Conservation (phyloP, 2,329 filamentous ascomycete genomes). For the Neofusicoccum laricinum region DNA sequence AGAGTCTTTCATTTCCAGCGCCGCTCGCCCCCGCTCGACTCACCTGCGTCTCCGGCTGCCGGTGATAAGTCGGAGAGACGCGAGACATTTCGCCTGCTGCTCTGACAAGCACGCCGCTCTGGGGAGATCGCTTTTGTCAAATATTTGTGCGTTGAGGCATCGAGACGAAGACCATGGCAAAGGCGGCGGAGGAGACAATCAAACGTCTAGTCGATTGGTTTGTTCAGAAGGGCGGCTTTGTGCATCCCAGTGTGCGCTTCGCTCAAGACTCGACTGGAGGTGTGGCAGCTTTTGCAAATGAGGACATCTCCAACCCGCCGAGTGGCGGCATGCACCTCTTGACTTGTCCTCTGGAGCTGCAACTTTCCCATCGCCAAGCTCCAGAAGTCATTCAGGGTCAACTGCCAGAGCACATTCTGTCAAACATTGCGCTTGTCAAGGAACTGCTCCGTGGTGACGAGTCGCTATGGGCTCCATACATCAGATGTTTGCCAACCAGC, state of each 20-base stretch:
- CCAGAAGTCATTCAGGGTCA: slow-evolving; percentile 17
- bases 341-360: slow-evolving; percentile 2
- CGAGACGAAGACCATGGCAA: background rate
- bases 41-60: background rate
- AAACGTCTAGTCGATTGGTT: slow-evolving; percentile 30
- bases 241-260: slow-evolving; percentile 31
- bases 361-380: slow-evolving; percentile 11
- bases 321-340: slow-evolving; percentile 19
- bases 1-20: background rate
- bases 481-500: slow-evolving; percentile 31
- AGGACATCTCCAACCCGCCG: slow-evolving; percentile 18
- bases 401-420: slow-evolving; percentile 32
- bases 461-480: slow-evolving; percentile 36
- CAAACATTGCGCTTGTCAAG: slow-evolving; percentile 13
- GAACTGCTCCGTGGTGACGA: slow-evolving; percentile 19
- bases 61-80: background rate
- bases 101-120: background rate
- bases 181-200: background rate
- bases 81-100: background rate
- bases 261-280: slow-evolving; percentile 28
- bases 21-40: background rate
- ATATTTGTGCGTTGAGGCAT: background rate
- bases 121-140: background rate
- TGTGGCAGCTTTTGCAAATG: slow-evolving; percentile 28
- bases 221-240: slow-evolving; percentile 27